Evolutionary conservation across 1,139 yeast species (phyloP), one percentile per base, ranked within the genome.

Genomic region (Lodderomyces margitis): DNA sequence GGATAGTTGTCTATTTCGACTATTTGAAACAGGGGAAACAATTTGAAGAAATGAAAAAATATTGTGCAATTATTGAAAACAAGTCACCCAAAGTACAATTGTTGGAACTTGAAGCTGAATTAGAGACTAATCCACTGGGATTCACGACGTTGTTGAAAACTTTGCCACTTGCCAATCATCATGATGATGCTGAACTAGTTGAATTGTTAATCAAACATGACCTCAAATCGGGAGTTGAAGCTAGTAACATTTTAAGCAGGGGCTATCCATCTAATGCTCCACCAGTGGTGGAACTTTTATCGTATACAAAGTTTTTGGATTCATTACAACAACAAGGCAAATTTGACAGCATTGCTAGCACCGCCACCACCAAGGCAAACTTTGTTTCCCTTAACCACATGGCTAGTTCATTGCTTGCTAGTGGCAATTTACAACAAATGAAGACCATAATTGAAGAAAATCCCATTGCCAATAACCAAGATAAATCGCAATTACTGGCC

Each of bases 161-260:
- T 11, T 25, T 14, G 11, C 19, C 14, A 20, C 19, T 21, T 19
- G 5, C 37, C n/a, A n/a, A n/a, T n/a, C n/a, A n/a, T 4, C 30
- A 3, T 11, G 20, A 34, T 8, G 12, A 23, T 20, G 16, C 28
- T 16, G 36, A 48, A 17, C 46, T 61, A 19, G 37, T 56, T 16
- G 53, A 52, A 17, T 50, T 62, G 28, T 49, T 63, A 21, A 50
- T 63, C 30, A 50, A 51, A 11, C 63, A 62, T 43, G 62, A 60
- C 39, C 48, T 54, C 5, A 34, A 20, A 20, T 32, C 15, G 31
- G 48, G 28, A 43, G 47, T 46, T 4, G 17, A 19, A 6, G 36
- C 43, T 3, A 40, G 47, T n/a, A 48, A 56, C 2, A 43, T 47
- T 9, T 44, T 40, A 16, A 43, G 55, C 17, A 49, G 49, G 14